Evolutionary conservation across 2,329 filamentous ascomycete species (phyloP), one percentile per base, ranked within the genome.

Genomic region (Stachybotrys elegans): DNA sequence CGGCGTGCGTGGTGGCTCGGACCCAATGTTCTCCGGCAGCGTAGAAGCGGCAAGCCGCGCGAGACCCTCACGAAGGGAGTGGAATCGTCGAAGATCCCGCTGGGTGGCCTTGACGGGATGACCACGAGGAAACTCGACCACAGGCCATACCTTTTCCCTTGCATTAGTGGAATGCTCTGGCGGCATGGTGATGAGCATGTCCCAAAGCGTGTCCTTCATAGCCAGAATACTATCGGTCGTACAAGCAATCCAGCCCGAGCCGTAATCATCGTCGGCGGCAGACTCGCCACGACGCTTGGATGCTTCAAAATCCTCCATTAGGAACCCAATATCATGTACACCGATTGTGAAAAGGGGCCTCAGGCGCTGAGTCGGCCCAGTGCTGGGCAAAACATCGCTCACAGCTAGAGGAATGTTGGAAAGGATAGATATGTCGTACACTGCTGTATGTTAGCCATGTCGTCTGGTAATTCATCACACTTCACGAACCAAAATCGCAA

Each of bases 191-290:
- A 97, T 84, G 31, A 96, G 77, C 55, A 96, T 76, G 60, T 98
- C 93, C 73, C 90, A 97, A 3, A 98, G 78, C 3, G 86, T 79
- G 41, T 83, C 79, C 68, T 97, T 97, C 65, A 88, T 86, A 38
- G 81, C 83, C 13, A 98, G 76, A 46, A 98, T 93, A 58, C 87
- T 92, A 67, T 98, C 93, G 2, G 92, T 97, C 4, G 92, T 96
- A 64, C 91, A 96, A 12, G 92, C 93, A 47, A 95, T 84, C 90
- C 91, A 98, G 31, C 90, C 87, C 13, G 76, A 68, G 23, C 74
- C 74, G 20, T 67, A 60, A 34, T 79, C 73, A 20, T 72, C 75
- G 27, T 67, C 63, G 14, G 65, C 57, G 11, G 63, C 60, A 34
- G 60, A 60, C 37, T 65, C 61, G 35, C 67, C 61, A 34, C 55